Percentiles rank a stretch among this genome's conserved stretches.
phyloP scores from a whole-genome alignment of 345 rosid genomes.

The Pelargonium nanum region DNA sequence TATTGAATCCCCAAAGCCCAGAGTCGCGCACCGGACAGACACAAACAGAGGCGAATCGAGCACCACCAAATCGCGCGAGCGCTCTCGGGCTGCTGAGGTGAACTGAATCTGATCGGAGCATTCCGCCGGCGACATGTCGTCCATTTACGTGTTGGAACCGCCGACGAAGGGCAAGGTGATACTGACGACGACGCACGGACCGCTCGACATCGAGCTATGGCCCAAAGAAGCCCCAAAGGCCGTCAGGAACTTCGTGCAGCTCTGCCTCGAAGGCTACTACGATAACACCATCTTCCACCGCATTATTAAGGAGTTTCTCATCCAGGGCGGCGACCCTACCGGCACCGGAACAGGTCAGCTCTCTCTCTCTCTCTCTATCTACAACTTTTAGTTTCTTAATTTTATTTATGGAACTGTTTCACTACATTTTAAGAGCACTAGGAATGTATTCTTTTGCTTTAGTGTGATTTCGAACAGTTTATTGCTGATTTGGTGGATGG shows the following conservation, averaged over 20 bases:
- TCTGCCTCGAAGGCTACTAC: conserved; percentile 87
- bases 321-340: conserved; percentile 89
- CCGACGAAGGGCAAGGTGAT: conserved; percentile 91
- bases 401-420: not conserved
- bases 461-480: not conserved
- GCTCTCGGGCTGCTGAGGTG: not conserved
- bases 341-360: conserved; percentile 69
- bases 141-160: conserved; percentile 80
- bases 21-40: too few relatives aligned
- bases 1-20: too few relatives aligned
- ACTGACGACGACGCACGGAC: conserved; percentile 73
- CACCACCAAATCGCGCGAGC: not conserved
- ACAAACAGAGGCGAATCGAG: not conserved
- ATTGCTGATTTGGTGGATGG: not conserved
- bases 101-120: not conserved
- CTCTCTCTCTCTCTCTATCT: not conserved
- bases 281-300: conserved; percentile 86
- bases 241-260: conserved; percentile 83
- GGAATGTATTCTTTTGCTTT: too few relatives aligned
- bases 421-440: too few relatives aligned
- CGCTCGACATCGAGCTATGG: conserved; percentile 88
- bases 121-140: conserved; percentile 39
- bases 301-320: conserved; percentile 73
- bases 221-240: conserved; percentile 94
- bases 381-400: not conserved